A percentile compares a stretch with the other conserved stretches of the same genome.
These are phyloP conservation scores for Spencermartinsiella ligniputridi DNA, from an alignment of 1,139 yeast species.

Conservation along the genomic window DNA sequence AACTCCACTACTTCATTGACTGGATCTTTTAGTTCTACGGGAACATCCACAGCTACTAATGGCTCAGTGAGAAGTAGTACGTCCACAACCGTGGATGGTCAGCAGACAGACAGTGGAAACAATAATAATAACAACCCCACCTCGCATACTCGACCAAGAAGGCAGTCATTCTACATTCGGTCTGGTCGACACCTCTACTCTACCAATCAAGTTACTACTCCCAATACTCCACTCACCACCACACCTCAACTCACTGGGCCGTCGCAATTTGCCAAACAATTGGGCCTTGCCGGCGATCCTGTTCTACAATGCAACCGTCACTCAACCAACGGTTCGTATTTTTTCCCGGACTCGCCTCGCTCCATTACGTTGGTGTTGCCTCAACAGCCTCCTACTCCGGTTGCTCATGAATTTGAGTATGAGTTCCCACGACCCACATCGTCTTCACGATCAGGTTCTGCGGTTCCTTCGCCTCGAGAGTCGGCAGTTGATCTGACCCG, in stretches of 20 bases:
- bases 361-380: conserved; percentile 22
- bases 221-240: conserved; percentile 6
- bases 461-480: too few species aligned
- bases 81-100: not conserved
- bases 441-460: too few species aligned
- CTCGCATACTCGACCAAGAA: conserved; percentile 13
- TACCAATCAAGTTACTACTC: conserved; percentile 7
- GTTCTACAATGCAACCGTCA: not conserved
- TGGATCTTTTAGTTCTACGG: not conserved
- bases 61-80: not conserved
- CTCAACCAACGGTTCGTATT: conserved; percentile 1
- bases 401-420: conserved; percentile 16
- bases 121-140: not conserved
- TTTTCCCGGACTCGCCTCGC: conserved; percentile 16
- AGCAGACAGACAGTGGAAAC: not conserved
- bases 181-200: conserved; percentile 17
- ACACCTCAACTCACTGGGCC: conserved; percentile 7
- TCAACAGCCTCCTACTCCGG: conserved; percentile 10
- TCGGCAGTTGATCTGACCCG: too few species aligned
- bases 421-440: conserved; percentile 15
- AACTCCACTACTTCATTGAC: not conserved
- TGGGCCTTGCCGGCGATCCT: conserved; percentile 4
- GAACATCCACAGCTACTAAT: not conserved
- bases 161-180: conserved; percentile 21
- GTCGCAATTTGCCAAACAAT: not conserved